Percentiles rank a stretch among this genome's conserved stretches.
These are phyloP conservation scores for Sonneratia caseolaris DNA, from an alignment of 345 rosid genomes.

Conservation along the genomic window DNA sequence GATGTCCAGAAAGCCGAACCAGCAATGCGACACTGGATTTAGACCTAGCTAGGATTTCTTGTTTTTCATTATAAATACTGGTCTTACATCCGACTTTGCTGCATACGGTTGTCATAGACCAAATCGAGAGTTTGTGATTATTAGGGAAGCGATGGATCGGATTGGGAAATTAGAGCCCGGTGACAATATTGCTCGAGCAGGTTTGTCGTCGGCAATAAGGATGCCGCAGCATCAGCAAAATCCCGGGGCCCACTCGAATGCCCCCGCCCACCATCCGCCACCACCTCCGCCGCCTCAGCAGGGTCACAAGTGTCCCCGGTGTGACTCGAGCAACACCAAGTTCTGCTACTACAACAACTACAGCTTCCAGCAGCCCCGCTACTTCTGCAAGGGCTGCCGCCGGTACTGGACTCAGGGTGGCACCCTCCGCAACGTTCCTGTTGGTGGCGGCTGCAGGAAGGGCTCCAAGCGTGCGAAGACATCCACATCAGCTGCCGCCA, in stretches of 20 bases:
- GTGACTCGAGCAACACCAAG: conserved; percentile 14
- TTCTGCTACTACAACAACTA: conserved; percentile 18
- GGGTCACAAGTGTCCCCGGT: conserved; percentile 12
- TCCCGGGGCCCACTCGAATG: background rate
- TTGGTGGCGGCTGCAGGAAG: conserved; percentile 11
- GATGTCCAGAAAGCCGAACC: background rate
- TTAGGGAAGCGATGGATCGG: background rate
- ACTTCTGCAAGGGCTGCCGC: conserved; percentile 14
- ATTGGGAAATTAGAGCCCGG: background rate
- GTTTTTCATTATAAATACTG: background rate
- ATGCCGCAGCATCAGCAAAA: conserved; percentile 1
- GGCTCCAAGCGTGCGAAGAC: conserved; percentile 12
- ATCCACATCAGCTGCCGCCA: conserved; percentile 9
- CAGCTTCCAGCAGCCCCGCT: conserved; percentile 16
- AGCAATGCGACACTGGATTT: background rate
- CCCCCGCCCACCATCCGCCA: background rate
- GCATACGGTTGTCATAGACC: background rate
- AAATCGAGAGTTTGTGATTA: background rate
- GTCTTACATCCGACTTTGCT: background rate
- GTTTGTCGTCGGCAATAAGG: background rate
- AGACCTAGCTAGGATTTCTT: background rate
- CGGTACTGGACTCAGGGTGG: conserved; percentile 18
- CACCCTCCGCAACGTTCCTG: conserved; percentile 16
- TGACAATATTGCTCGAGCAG: background rate
- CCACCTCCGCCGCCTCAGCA: conserved; percentile 5